These are phyloP conservation scores for Daldinia loculata DNA, from an alignment of 495 filamentous ascomycete species.

Conservation along the genomic window DNA sequence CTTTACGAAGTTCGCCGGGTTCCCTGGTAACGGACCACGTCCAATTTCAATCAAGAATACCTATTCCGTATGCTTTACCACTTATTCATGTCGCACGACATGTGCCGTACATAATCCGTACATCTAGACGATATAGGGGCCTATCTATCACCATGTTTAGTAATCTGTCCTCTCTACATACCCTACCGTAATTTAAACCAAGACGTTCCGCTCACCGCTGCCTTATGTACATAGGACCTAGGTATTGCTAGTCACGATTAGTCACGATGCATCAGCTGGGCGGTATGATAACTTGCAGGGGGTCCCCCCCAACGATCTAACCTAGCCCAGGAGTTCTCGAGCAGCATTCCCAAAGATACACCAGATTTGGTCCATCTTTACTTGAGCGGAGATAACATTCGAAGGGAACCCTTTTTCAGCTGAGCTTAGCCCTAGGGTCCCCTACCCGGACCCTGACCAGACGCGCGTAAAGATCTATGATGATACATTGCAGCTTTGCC, in stretches of 20 bases:
- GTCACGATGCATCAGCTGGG: slow-evolving; percentile 22
- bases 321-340: not conserved
- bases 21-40: slow-evolving; percentile 8
- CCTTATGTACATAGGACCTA: slow-evolving; percentile 6
- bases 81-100: slow-evolving; percentile 18
- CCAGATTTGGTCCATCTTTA: slow-evolving; percentile 34
- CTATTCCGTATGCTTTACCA: slow-evolving; percentile 14
- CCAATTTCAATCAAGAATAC: slow-evolving; percentile 10
- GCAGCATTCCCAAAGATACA: slow-evolving; percentile 20
- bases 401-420: not conserved
- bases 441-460: not conserved
- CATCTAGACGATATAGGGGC: not conserved
- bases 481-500: slow-evolving; percentile 13
- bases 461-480: slow-evolving; percentile 10
- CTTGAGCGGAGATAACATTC: slow-evolving; percentile 2
- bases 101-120: not conserved
- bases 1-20: slow-evolving; percentile 8
- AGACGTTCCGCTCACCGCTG: slow-evolving; percentile 22
- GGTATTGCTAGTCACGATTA: not conserved
- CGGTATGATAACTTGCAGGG: slow-evolving; percentile 19
- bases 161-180: not conserved
- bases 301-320: slow-evolving; percentile 10
- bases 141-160: slow-evolving; percentile 3
- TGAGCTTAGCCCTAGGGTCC: slow-evolving; percentile 10
- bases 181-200: slow-evolving; percentile 8